Evolutionary conservation across 73 alveolate genomes (phyloP), one percentile per base, ranked within the genome.

Genomic region (Stentor coeruleus): DNA sequence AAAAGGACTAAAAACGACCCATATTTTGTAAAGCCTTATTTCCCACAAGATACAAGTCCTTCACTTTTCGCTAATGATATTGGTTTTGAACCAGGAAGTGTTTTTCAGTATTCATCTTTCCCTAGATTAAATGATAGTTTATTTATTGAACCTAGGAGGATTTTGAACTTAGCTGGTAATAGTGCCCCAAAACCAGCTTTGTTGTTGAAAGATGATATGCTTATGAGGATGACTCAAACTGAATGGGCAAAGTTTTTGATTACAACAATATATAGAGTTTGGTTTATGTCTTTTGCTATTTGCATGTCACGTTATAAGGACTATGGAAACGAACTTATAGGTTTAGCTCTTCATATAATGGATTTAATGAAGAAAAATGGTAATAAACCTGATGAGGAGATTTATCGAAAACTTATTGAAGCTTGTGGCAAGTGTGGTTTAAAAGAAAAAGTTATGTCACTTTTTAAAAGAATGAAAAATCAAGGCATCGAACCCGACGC

Each of bases 361-460:
- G 89, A 87, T 49, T 66, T 38, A 30, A 72, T 86, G 30, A 59
- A 60, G 30, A 74, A 85, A 79, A 86, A 87, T 37, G 81, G 80
- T 20, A 87, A 80, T 42, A 84, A 81, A 39, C 91, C 90, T 28
- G 81, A 74, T 37, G 96, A 90, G 59, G 74, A 72, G 58, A 74
- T 90, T 33, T 90, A 85, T 79, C 83, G 91, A 82, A 90, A 87
- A 75, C 59, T 90, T 3, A 86, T 90, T 74, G 96, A 90, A 57
- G 91, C 96, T 35, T 90, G 96, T 76, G 92, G 92, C 31, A 74
- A 81, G n/a, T 90, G 96, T 73, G 85, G 83, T 73, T 83, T 90
- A 35, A 58, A 57, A 33, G 96, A 87, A 3, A 90, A 87, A 36
- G 89, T 87, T 28, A 37, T 57, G 11, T 85, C 85, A 6, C 82